These are phyloP conservation scores for Cryptosporidium canis DNA, from an alignment of 169 alveolate species.

Conservation along the genomic window DNA sequence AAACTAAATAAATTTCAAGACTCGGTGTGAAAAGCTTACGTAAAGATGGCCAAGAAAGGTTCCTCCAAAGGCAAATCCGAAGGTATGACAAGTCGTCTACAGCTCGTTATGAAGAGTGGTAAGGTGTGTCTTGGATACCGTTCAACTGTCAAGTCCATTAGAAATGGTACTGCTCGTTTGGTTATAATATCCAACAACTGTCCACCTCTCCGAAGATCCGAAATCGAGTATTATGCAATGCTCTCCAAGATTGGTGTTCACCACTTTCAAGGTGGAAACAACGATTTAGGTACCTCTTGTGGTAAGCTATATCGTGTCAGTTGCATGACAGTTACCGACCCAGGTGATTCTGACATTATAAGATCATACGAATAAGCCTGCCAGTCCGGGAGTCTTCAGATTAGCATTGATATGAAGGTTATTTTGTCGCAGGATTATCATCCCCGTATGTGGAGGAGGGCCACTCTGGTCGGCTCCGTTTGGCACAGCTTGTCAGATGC, in stretches of 20 bases:
- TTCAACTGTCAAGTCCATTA: slow-evolving; percentile 93
- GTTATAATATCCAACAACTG: slow-evolving; percentile 95
- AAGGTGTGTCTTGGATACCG: slow-evolving; percentile 94
- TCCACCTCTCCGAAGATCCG: slow-evolving; percentile 97
- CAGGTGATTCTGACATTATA: slow-evolving; percentile 98
- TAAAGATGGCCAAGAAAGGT: slow-evolving; percentile 87
- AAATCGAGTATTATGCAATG: slow-evolving; percentile 97
- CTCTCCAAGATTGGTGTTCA: slow-evolving; percentile 94
- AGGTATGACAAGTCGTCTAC: slow-evolving; percentile 93
- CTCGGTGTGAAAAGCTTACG: background rate
- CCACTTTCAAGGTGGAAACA: slow-evolving; percentile 93
- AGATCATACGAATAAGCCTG: slow-evolving; percentile 85
- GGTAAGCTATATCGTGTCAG: slow-evolving; percentile 96
- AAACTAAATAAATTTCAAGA: background rate
- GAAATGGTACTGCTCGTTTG: slow-evolving; percentile 93
- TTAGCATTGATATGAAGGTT: background rate
- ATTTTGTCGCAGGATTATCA: background rate
- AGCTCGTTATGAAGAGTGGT: slow-evolving; percentile 97
- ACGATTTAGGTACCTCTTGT: slow-evolving; percentile 96
- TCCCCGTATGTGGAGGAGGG: background rate
- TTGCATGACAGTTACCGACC: slow-evolving; percentile 93
- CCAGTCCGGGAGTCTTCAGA: background rate
- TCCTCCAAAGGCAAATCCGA: slow-evolving; percentile 89
- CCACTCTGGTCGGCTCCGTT: background rate
- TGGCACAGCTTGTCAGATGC: background rate